Evolutionary conservation across 78 protist species (phyloP).

Genomic region (Acrasis kona): DNA sequence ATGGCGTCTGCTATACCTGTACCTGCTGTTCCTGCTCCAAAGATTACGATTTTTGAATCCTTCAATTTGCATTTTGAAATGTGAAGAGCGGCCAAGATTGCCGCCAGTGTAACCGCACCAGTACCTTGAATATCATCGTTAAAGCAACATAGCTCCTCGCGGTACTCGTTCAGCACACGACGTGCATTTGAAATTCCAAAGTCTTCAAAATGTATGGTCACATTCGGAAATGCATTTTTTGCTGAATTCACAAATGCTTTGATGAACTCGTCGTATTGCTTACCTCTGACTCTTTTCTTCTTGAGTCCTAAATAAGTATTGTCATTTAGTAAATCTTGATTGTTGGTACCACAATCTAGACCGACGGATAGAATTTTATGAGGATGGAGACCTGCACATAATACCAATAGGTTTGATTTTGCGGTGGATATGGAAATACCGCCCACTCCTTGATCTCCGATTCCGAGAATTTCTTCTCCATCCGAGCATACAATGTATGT

Average conservation of each 20-base stretch:
- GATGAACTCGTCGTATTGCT: slow-evolving; percentile 57
- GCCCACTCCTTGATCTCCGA: slow-evolving; percentile 91
- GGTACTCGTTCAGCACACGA: slow-evolving; percentile 59
- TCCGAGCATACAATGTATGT: slow-evolving; percentile 90
- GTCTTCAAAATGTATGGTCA: slow-evolving; percentile 88
- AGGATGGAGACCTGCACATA: slow-evolving; percentile 72
- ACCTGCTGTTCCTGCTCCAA: slow-evolving; percentile 91
- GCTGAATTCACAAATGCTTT: slow-evolving; percentile 80
- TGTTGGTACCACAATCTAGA: slow-evolving; percentile 92
- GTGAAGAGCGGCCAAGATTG: slow-evolving; percentile 48
- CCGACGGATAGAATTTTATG: slow-evolving; percentile 73
- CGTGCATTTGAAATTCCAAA: slow-evolving; percentile 64
- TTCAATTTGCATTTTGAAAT: neutral
- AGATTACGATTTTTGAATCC: slow-evolving; percentile 60
- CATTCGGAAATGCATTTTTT: slow-evolving; percentile 26
- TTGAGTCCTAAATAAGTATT: slow-evolving; percentile 77
- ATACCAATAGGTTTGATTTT: slow-evolving; percentile 76
- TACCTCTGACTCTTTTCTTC: slow-evolving; percentile 40
- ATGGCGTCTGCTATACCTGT: slow-evolving; percentile 59
- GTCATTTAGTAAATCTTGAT: slow-evolving; percentile 50
- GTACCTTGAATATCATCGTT: slow-evolving; percentile 96
- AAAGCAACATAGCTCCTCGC: slow-evolving; percentile 64
- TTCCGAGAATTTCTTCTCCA: slow-evolving; percentile 95
- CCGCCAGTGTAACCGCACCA: slow-evolving; percentile 62
- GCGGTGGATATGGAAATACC: slow-evolving; percentile 88